These are phyloP conservation scores for Malus orientalis DNA, from an alignment of 306 rosid genomes.

Conservation along the genomic window DNA sequence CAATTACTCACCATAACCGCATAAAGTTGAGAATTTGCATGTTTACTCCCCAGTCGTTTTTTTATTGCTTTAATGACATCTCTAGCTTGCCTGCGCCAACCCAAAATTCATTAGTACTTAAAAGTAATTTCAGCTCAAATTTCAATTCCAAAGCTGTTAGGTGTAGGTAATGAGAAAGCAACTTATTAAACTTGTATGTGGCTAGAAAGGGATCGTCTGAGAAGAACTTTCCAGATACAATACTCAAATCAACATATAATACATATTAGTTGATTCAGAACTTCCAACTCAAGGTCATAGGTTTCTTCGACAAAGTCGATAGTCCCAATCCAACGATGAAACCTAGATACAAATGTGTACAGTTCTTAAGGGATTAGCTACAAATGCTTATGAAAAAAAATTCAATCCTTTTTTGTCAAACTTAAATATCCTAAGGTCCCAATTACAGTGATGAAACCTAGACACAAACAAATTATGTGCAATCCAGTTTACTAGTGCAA, in stretches of 20 bases:
- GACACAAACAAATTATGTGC: background rate
- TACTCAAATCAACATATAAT: background rate
- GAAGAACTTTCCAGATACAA: background rate
- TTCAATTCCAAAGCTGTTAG: background rate
- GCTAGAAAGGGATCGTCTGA: background rate
- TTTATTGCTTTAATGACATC: conserved; percentile 76
- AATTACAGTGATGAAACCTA: background rate
- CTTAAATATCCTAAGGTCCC: background rate
- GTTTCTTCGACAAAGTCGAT: background rate
- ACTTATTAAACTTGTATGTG: background rate
- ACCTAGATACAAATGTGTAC: background rate
- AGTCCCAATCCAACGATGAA: too few species aligned
- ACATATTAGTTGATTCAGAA: background rate
- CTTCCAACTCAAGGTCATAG: background rate
- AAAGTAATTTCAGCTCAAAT: background rate
- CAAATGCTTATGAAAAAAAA: background rate
- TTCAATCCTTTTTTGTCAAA: background rate
- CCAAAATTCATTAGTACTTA: background rate
- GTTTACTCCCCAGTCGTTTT: conserved; percentile 71
- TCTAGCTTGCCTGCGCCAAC: conserved; percentile 59
- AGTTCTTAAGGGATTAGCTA: background rate
- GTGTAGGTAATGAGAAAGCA: background rate
- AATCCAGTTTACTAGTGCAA: background rate
- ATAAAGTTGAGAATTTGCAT: conserved; percentile 59
- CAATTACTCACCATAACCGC: conserved; percentile 67